Percentiles rank a stretch among this genome's conserved stretches.
Evolutionary conservation across 2,329 filamentous ascomycete genomes (phyloP).

Genomic region (Penicillium sp.): DNA sequence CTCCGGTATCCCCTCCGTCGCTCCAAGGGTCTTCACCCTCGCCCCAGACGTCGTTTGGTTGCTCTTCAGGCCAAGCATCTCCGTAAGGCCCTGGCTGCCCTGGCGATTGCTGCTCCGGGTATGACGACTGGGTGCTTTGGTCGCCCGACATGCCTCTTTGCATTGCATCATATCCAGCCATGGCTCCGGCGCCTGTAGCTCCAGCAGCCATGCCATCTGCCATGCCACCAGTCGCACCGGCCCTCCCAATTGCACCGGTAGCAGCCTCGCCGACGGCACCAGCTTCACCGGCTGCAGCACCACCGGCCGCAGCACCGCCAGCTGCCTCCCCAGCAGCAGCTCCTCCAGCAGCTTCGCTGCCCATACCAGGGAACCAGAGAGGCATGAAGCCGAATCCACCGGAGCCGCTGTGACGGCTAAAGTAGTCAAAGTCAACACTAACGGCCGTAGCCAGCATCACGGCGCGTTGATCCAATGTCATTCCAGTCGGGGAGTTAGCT

Average conservation of each 20-base stretch:
- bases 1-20: conserved; percentile 21
- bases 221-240: conserved; percentile 41
- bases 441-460: conserved; percentile 64
- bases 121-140: conserved; percentile 12
- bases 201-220: conserved; percentile 42
- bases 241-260: conserved; percentile 21
- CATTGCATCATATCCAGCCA: conserved; percentile 62
- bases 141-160: conserved; percentile 46
- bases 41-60: conserved; percentile 21
- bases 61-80: conserved; percentile 27
- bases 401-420: conserved; percentile 55
- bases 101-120: conserved; percentile 15
- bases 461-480: conserved; percentile 63
- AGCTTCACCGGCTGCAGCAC: conserved; percentile 37
- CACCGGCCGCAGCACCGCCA: conserved; percentile 27
- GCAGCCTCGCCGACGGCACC: conserved; percentile 30
- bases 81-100: conserved; percentile 23
- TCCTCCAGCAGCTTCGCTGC: conserved; percentile 39
- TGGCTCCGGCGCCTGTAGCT: conserved; percentile 53
- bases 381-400: conserved; percentile 51
- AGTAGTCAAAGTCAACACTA: conserved; percentile 64
- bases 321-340: conserved; percentile 39
- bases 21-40: conserved; percentile 17
- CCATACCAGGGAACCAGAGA: conserved; percentile 47
- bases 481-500: conserved; percentile 40